Evolutionary conservation across 2,329 filamentous ascomycete species (phyloP), one percentile per base, ranked within the genome.

Genomic region (Conoideocrella luteorostrata): DNA sequence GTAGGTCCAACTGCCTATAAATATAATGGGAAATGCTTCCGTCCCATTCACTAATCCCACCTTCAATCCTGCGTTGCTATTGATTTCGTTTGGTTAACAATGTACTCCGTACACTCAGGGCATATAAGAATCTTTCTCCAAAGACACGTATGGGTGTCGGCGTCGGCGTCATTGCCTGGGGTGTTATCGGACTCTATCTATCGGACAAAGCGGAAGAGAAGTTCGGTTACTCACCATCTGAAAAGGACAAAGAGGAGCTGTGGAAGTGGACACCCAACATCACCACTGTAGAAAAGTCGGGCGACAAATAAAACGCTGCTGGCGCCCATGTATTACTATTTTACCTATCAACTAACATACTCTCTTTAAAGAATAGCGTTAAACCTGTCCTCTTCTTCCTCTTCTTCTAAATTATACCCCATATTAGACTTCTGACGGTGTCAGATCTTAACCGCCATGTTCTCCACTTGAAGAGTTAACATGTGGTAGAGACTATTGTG

Each of bases 141-240:
- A 82, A 77, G 53, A 84, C 85, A 20, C 84, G 86, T 45, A 66
- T 87, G 33, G 66, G 82, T 38, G 73, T 95, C 50, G 90, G 90
- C 53, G 61, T 80, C 39, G 84, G 81, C 54, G 66, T 95, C 52
- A 79, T 95, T 57, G 78, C 78, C 26, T 95, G 88, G 78, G 88
- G 87, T 12, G 68, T 71, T 32, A 68, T 80, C 32, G 90, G 88
- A 13, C 72, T 93, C n/a, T 82, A 84, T 58, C 58, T 86, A 15
- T 80, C 84, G 5, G 85, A 91, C 58, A 72, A 73, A 45, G 80
- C 84, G 13, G 89, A 91, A 65, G 76, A 85, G 58, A 80, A 75
- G 33, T 75, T 90, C 48, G 86, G 85, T 6, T 76, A 88, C 62
- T 80, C 76, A 30, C 78, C 89, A 2, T 84, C 80, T 1, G 80